These are phyloP conservation scores for Vicia faba DNA, from an alignment of 306 rosid genomes.

Conservation along the genomic window DNA sequence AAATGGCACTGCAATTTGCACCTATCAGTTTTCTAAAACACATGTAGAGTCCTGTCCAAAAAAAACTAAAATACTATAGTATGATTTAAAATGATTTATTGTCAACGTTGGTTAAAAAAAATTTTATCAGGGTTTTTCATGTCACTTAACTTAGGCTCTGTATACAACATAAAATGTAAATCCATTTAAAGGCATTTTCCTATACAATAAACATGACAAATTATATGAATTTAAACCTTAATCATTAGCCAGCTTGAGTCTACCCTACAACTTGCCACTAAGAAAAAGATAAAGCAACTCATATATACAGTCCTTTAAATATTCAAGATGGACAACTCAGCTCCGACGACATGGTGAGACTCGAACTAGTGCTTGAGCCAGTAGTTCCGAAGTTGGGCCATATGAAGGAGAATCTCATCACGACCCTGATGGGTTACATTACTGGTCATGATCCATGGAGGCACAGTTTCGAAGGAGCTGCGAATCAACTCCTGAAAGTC, in stretches of 20 bases:
- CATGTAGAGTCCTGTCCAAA: too few species aligned
- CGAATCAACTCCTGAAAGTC: constrained; percentile 85
- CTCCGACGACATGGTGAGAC: constrained; percentile 16
- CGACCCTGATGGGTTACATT: constrained; percentile 91
- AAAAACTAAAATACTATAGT: too few species aligned
- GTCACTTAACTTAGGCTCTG: not conserved
- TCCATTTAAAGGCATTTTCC: constrained; percentile 16
- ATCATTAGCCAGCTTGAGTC: not conserved
- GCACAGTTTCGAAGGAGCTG: constrained; percentile 68
- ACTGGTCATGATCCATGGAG: constrained; percentile 99
- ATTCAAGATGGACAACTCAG: constrained; percentile 24
- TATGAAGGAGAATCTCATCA: constrained; percentile 88
- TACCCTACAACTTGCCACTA: constrained; percentile 6
- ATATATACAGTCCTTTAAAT: constrained; percentile 17
- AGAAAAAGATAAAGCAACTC: constrained; percentile 6
- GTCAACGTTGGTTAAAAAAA: too few species aligned
- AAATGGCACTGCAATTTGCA: not conserved
- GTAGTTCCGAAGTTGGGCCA: constrained; percentile 93
- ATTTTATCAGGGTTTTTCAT: too few species aligned
- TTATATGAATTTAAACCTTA: constrained; percentile 11
- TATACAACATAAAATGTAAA: not conserved
- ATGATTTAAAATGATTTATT: too few species aligned
- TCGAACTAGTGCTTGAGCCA: constrained; percentile 86
- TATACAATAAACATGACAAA: constrained; percentile 22
- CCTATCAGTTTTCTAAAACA: not conserved